Conservation (phyloP, 2,329 filamentous ascomycete genomes). For the Teratosphaeriaceae sp. region DNA sequence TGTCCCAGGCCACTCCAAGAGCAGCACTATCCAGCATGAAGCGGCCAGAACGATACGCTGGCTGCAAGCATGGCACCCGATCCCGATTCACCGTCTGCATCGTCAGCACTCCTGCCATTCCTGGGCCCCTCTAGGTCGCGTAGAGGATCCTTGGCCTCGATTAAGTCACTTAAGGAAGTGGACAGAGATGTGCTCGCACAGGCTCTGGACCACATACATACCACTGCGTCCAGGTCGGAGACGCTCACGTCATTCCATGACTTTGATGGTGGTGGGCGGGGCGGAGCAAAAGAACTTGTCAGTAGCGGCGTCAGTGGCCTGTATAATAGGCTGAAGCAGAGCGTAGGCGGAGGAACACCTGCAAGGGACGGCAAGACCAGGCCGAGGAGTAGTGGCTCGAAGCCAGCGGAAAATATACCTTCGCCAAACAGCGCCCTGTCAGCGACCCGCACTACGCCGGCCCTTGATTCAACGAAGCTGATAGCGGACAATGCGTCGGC, state of each 20-base stretch:
- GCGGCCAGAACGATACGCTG: neutral
- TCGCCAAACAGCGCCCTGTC: conserved; percentile 17
- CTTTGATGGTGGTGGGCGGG: conserved; percentile 64
- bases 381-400: conserved; percentile 22
- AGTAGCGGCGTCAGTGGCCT: conserved; percentile 62
- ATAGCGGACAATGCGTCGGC: conserved; percentile 14
- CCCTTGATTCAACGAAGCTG: conserved; percentile 13
- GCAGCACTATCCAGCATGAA: conserved; percentile 9
- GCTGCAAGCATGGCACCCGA: conserved; percentile 20
- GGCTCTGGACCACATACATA: conserved; percentile 81
- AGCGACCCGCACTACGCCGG: conserved; percentile 8
- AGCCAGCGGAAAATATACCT: conserved; percentile 15
- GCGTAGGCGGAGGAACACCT: conserved; percentile 19
- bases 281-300: conserved; percentile 31
- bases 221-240: conserved; percentile 75
- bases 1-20: no score
- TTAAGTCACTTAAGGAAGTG: conserved; percentile 34
- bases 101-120: conserved; percentile 24
- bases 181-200: conserved; percentile 71
- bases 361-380: conserved; percentile 16
- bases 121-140: conserved; percentile 27
- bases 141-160: conserved; percentile 33
- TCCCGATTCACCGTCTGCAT: conserved; percentile 21
- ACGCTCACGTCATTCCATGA: conserved; percentile 91
- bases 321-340: conserved; percentile 68